Conservation (phyloP, 2,329 filamentous ascomycete genomes). For the Cercospora zeae-maydis region DNA sequence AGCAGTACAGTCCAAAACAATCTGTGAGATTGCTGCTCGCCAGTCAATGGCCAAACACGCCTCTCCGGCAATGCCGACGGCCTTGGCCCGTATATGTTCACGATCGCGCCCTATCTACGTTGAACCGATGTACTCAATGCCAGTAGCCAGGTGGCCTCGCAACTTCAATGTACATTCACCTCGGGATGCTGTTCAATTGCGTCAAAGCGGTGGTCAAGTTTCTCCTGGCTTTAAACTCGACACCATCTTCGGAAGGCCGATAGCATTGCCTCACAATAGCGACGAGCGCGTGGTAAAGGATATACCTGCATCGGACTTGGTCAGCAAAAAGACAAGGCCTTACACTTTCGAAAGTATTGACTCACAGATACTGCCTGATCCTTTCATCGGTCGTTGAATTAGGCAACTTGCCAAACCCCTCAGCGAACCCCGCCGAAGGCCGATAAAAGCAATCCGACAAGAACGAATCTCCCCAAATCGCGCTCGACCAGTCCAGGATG, state of each 20-base stretch:
- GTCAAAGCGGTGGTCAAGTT: constrained; percentile 32
- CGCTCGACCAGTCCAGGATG: constrained; percentile 52
- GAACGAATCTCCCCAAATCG: constrained; percentile 55
- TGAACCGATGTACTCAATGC: not conserved
- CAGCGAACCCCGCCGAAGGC: constrained; percentile 42
- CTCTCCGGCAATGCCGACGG: not conserved
- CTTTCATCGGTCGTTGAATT: constrained; percentile 32
- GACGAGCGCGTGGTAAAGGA: constrained; percentile 43
- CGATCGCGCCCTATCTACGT: not conserved
- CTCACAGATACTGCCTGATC: constrained; percentile 44
- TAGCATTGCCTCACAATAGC: constrained; percentile 46
- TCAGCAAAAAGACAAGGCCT: not conserved
- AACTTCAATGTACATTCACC: not conserved
- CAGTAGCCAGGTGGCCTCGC: not conserved
- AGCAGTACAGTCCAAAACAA: no score
- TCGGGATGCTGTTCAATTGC: constrained; percentile 15
- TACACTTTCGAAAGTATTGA: constrained; percentile 6
- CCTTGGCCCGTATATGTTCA: not conserved
- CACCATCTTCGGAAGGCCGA: constrained; percentile 39
- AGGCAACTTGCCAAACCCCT: constrained; percentile 43
- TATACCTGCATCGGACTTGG: constrained; percentile 38
- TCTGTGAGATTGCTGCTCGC: not conserved
- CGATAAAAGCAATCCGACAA: constrained; percentile 51
- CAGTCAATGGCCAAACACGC: not conserved
- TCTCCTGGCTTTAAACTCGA: constrained; percentile 45